Percentiles rank a stretch among this genome's conserved stretches.
Evolutionary conservation across 768 basidiomycete species (phyloP).

Genomic region (Leucogyrophana mollusca): DNA sequence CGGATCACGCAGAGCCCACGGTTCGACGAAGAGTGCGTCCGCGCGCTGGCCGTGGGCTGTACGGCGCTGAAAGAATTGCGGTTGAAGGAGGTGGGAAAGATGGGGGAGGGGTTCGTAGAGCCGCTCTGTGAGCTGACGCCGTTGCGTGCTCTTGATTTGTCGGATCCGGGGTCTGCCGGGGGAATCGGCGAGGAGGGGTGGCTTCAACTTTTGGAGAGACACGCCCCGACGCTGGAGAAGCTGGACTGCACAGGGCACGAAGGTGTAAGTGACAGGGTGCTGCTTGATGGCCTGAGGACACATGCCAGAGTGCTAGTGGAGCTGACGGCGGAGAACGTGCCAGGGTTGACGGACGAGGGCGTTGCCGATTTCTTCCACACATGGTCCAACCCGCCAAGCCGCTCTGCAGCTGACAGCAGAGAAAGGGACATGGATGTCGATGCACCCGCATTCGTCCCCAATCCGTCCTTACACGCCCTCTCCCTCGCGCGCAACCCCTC

Average conservation of each 20-base stretch:
- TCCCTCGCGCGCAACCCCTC: constrained; percentile 64
- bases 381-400: constrained; percentile 37
- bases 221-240: constrained; percentile 55
- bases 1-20: constrained; percentile 84
- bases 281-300: constrained; percentile 58
- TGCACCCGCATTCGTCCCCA: constrained; percentile 19
- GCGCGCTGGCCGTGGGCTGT: constrained; percentile 50
- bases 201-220: constrained; percentile 47
- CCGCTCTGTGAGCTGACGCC: constrained; percentile 37
- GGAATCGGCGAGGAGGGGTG: constrained; percentile 55
- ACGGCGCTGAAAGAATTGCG: constrained; percentile 66
- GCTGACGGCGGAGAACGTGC: constrained; percentile 55
- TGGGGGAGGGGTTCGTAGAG: constrained; percentile 64
- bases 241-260: constrained; percentile 75
- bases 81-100: constrained; percentile 72
- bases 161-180: constrained; percentile 48
- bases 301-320: constrained; percentile 46
- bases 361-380: constrained; percentile 65
- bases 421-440: constrained; percentile 20
- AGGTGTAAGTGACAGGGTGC: constrained; percentile 56
- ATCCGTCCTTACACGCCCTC: constrained; percentile 48
- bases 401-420: constrained; percentile 5
- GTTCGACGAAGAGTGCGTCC: constrained; percentile 71
- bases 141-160: constrained; percentile 67
- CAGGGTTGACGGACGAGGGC: constrained; percentile 68